Evolutionary conservation across 2,329 filamentous ascomycete genomes (phyloP).

Genomic region (Torrubiellomyces zombiae): DNA sequence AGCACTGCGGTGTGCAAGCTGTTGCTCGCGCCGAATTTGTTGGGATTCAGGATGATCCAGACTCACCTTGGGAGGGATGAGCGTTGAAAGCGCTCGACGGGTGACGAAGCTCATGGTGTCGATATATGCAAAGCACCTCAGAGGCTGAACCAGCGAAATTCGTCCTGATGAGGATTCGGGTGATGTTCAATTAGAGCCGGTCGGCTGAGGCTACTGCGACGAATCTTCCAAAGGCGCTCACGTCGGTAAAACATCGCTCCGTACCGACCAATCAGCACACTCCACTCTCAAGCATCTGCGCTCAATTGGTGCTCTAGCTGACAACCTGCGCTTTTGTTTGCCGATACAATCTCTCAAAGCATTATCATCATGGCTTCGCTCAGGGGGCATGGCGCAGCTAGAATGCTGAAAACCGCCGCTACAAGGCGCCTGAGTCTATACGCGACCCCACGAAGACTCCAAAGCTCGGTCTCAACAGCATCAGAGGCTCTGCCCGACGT

Average conservation of each 20-base stretch:
- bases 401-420: slow-evolving; percentile 31
- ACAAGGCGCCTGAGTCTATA: slow-evolving; percentile 20
- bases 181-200: slow-evolving; percentile 21
- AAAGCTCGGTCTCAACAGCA: slow-evolving; percentile 31
- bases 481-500: slow-evolving; percentile 20
- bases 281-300: slow-evolving; percentile 10
- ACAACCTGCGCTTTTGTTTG: slow-evolving; percentile 10
- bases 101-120: slow-evolving; percentile 82
- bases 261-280: slow-evolving; percentile 23
- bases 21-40: too few relatives aligned
- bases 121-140: slow-evolving; percentile 8
- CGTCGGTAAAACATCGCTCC: slow-evolving; percentile 27
- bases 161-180: slow-evolving; percentile 15
- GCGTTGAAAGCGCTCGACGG: slow-evolving; percentile 86
- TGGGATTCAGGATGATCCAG: slow-evolving; percentile 10
- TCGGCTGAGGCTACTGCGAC: too few relatives aligned
- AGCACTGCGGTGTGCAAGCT: too few relatives aligned
- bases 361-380: slow-evolving; percentile 46
- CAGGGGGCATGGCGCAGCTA: slow-evolving; percentile 35
- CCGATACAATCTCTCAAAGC: slow-evolving; percentile 14
- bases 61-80: slow-evolving; percentile 94
- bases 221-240: slow-evolving; percentile 32
- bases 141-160: slow-evolving; percentile 11
- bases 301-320: slow-evolving; percentile 4
- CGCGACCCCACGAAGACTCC: slow-evolving; percentile 34